Percentiles rank a stretch among this genome's conserved stretches.
Evolutionary conservation across 129 eudicot species (phyloP).

Genomic region (Cynara cardunculus): DNA sequence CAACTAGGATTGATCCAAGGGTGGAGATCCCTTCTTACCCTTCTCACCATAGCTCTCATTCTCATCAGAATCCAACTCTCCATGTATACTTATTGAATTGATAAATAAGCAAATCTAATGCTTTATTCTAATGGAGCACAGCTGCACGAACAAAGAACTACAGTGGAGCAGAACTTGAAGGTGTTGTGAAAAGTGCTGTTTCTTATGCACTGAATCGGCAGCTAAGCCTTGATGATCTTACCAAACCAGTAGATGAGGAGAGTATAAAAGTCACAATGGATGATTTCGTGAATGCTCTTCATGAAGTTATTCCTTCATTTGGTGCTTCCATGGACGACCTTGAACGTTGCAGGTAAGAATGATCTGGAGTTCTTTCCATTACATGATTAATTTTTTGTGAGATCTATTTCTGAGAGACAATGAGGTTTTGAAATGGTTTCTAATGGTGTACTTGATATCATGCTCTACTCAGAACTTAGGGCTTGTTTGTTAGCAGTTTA

Average conservation of each 20-base stretch:
- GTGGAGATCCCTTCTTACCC: too few relatives aligned
- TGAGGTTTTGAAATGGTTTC: not conserved
- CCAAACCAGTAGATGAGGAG: slow-evolving; percentile 87
- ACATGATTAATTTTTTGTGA: not conserved
- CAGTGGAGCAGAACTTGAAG: slow-evolving; percentile 99
- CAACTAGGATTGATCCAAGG: too few relatives aligned
- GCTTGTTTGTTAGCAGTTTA: too few relatives aligned
- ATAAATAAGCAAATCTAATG: not conserved
- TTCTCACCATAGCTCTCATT: too few relatives aligned
- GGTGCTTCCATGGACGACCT: slow-evolving; percentile 95
- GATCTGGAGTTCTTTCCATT: not conserved
- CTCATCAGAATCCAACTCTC: too few relatives aligned
- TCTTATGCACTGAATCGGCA: slow-evolving; percentile 93
- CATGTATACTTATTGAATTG: not conserved
- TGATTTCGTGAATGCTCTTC: slow-evolving; percentile 87
- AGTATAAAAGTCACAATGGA: slow-evolving; percentile 91
- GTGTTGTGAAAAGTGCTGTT: slow-evolving; percentile 98
- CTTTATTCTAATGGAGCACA: slow-evolving; percentile 29
- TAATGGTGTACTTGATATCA: not conserved
- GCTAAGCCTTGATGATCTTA: slow-evolving; percentile 83
- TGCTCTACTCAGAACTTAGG: not conserved
- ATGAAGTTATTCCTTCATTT: slow-evolving; percentile 85
- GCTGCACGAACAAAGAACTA: slow-evolving; percentile 98
- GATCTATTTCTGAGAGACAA: not conserved
- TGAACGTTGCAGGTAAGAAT: slow-evolving; percentile 88